These are phyloP conservation scores for Pseudofabraea citricarpa DNA, from an alignment of 2,329 filamentous ascomycete genomes.

Conservation along the genomic window DNA sequence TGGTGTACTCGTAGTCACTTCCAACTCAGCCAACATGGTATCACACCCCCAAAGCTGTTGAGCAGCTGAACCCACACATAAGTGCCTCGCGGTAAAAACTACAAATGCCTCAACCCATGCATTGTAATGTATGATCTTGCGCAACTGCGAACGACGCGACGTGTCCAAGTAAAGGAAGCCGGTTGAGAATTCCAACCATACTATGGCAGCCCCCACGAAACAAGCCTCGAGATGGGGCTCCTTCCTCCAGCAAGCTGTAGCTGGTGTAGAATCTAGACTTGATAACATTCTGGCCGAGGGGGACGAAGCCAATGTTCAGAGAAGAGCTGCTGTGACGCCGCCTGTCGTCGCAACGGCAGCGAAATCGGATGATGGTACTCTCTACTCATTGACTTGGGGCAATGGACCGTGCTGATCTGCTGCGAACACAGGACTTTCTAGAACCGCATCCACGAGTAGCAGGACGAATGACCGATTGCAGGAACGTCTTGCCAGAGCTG, in stretches of 20 bases:
- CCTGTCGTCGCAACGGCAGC: constrained; percentile 29
- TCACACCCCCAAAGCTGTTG: neutral
- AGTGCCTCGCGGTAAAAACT: neutral
- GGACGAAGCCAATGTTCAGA: constrained; percentile 44
- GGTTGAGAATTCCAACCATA: constrained; percentile 4
- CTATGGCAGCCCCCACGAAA: constrained; percentile 27
- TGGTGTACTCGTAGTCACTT: neutral
- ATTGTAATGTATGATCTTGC: constrained; percentile 18
- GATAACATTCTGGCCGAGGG: constrained; percentile 88
- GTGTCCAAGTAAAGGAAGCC: constrained; percentile 10
- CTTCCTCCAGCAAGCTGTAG: constrained; percentile 84
- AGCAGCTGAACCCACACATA: neutral
- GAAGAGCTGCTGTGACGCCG: constrained; percentile 31
- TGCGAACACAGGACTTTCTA: constrained; percentile 43
- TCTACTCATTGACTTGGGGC: no score
- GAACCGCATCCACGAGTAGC: constrained; percentile 58
- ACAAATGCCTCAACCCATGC: constrained; percentile 6
- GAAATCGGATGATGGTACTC: constrained; percentile 18
- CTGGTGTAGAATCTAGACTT: constrained; percentile 86
- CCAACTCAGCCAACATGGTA: no score
- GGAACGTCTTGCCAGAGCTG: constrained; percentile 81
- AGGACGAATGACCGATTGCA: constrained; percentile 78
- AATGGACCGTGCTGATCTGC: neutral
- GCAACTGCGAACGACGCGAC: constrained; percentile 14
- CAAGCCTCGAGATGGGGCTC: constrained; percentile 66